These are phyloP conservation scores for Camelina neglecta DNA, from an alignment of 345 rosid genomes.

Conservation along the genomic window DNA sequence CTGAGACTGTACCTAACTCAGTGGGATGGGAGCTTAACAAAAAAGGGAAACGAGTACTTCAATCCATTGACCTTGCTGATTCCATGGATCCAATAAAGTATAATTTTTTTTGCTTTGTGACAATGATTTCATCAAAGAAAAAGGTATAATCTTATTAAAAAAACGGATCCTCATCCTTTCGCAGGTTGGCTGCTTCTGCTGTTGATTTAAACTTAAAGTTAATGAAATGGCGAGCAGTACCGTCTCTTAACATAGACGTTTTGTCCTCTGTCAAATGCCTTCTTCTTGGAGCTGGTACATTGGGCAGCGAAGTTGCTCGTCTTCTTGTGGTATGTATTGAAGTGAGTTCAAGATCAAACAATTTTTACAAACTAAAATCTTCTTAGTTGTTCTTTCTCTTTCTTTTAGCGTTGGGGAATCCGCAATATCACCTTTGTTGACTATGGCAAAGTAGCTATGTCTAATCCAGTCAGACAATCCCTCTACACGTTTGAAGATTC, in stretches of 20 bases:
- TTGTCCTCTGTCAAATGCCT: constrained; percentile 84
- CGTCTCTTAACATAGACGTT: constrained; percentile 75
- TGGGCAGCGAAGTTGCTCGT: constrained; percentile 97
- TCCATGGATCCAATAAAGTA: constrained; percentile 93
- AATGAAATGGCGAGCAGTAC: constrained; percentile 97
- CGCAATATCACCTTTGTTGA: constrained; percentile 88
- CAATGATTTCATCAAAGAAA: constrained; percentile 19
- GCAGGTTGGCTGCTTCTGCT: constrained; percentile 88
- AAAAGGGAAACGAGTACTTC: constrained; percentile 60
- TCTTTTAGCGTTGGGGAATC: constrained; percentile 84
- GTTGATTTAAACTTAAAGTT: constrained; percentile 93
- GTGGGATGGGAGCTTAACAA: constrained; percentile 88
- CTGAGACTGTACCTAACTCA: constrained; percentile 59
- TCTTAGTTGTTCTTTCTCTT: constrained; percentile 6
- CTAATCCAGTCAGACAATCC: constrained; percentile 96
- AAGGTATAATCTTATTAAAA: constrained; percentile 1
- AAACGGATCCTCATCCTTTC: constrained; percentile 26
- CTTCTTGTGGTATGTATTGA: constrained; percentile 78
- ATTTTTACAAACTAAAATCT: constrained; percentile 19
- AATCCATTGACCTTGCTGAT: constrained; percentile 80
- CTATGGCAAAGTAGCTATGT: constrained; percentile 93
- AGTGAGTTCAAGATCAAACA: constrained; percentile 4
- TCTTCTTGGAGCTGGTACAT: constrained; percentile 96
- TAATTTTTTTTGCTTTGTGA: constrained; percentile 5
- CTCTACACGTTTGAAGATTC: constrained; percentile 89